These are phyloP conservation scores for Discostella stelligera DNA, from an alignment of 352 stramenopile species.

Conservation along the genomic window DNA sequence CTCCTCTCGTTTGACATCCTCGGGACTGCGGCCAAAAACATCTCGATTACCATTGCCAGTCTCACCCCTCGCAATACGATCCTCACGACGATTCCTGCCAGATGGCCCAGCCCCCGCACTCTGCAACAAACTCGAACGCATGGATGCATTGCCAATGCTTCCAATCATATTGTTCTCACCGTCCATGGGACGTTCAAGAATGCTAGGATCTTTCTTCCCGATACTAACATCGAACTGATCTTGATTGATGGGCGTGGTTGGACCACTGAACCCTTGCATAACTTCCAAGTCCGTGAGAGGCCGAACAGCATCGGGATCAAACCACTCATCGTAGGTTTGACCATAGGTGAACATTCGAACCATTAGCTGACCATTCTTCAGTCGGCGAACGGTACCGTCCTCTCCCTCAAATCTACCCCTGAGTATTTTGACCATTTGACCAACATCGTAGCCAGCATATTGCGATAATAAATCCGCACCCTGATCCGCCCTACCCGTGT, in stretches of 20 bases:
- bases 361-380: conserved; percentile 73
- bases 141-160: background rate
- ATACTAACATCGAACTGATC: conserved; percentile 69
- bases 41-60: conserved; percentile 25
- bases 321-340: conserved; percentile 69
- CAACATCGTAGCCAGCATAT: conserved; percentile 60
- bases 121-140: conserved; percentile 35
- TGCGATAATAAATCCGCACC: conserved; percentile 63
- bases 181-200: background rate
- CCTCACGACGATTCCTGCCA: conserved; percentile 61
- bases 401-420: conserved; percentile 69
- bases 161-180: background rate
- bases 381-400: conserved; percentile 65
- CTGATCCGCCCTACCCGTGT: conserved; percentile 36
- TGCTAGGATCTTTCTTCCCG: conserved; percentile 33
- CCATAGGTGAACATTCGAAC: conserved; percentile 78
- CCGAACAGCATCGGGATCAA: conserved; percentile 66
- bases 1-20: conserved; percentile 55
- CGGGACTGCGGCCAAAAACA: conserved; percentile 39
- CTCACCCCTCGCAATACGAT: conserved; percentile 54
- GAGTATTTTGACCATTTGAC: conserved; percentile 77
- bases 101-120: conserved; percentile 22
- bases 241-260: conserved; percentile 63
- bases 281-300: conserved; percentile 64
- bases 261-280: conserved; percentile 62